Evolutionary conservation across 495 filamentous ascomycete genomes (phyloP).

Genomic region (Tuber melanosporum): DNA sequence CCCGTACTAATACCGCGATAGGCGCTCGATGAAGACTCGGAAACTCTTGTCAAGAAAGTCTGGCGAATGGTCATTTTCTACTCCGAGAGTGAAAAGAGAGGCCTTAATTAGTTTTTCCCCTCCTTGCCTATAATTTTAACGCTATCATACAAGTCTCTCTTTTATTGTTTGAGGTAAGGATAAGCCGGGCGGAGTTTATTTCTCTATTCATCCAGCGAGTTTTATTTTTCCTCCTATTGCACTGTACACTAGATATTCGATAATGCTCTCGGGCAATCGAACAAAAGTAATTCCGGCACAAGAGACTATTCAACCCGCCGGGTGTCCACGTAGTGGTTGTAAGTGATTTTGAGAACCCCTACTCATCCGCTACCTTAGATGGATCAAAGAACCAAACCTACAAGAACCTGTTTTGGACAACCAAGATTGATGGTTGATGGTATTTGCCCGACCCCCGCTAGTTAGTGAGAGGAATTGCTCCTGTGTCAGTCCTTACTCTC

Average conservation of each 20-base stretch:
- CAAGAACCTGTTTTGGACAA: background rate
- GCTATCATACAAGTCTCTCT: conserved; percentile 5
- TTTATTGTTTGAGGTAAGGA: conserved; percentile 10
- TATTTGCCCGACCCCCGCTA: background rate
- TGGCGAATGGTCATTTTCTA: conserved; percentile 99
- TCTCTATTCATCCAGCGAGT: background rate
- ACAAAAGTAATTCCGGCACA: background rate
- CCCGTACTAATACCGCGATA: conserved; percentile 44
- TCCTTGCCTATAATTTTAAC: conserved; percentile 16
- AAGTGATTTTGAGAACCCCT: background rate
- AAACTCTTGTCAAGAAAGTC: conserved; percentile 87
- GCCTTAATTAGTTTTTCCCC: conserved; percentile 49
- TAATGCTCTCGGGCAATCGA: background rate
- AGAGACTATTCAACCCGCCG: background rate
- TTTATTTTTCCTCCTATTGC: background rate
- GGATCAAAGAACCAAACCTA: background rate
- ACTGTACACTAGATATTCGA: conserved; percentile 1
- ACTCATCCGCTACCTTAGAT: background rate
- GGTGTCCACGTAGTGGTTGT: background rate
- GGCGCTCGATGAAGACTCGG: conserved; percentile 92
- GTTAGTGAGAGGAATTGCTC: background rate
- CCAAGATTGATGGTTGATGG: background rate
- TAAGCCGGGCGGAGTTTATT: background rate
- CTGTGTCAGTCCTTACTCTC: background rate
- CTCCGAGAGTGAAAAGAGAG: conserved; percentile 88